Evolutionary conservation across 345 rosid species (phyloP).

Genomic region (Erucastrum elatum): DNA sequence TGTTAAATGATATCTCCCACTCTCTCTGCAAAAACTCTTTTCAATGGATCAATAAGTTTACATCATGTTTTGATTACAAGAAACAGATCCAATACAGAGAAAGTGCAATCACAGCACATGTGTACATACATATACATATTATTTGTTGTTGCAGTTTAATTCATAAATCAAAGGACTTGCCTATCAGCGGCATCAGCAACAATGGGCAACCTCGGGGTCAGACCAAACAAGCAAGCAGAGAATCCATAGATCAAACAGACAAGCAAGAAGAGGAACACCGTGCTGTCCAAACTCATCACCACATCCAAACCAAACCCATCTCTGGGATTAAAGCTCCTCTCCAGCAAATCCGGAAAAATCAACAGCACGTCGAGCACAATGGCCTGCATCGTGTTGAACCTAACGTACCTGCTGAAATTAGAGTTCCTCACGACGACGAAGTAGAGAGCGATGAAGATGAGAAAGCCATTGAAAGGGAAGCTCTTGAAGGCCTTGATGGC

Average conservation of each 20-base stretch:
- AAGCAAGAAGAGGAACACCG: constrained; percentile 83
- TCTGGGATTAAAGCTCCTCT: constrained; percentile 76
- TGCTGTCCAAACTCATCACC: constrained; percentile 91
- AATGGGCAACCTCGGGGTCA: constrained; percentile 86
- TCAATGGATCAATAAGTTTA: constrained; percentile 25
- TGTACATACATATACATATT: constrained; percentile 11
- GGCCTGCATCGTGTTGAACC: constrained; percentile 98
- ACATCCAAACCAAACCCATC: constrained; percentile 84
- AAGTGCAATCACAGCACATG: constrained; percentile 6
- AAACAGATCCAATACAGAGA: constrained; percentile 11
- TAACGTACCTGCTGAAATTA: constrained; percentile 87
- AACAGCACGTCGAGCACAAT: constrained; percentile 85
- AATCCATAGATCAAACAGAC: constrained; percentile 87
- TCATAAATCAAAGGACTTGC: constrained; percentile 66
- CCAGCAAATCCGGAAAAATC: constrained; percentile 88
- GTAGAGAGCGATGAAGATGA: constrained; percentile 75
- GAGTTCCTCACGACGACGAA: constrained; percentile 84
- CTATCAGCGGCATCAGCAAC: constrained; percentile 99
- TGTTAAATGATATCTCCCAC: constrained; percentile 9
- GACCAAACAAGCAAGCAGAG: constrained; percentile 87
- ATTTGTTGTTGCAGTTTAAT: not conserved
- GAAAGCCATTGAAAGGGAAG: constrained; percentile 84
- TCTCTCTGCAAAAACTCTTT: not conserved
- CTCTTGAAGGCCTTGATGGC: constrained; percentile 78
- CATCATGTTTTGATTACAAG: constrained; percentile 21